These are phyloP conservation scores for Nyssa sinensis DNA, from an alignment of 148 eudicot species.

Conservation along the genomic window DNA sequence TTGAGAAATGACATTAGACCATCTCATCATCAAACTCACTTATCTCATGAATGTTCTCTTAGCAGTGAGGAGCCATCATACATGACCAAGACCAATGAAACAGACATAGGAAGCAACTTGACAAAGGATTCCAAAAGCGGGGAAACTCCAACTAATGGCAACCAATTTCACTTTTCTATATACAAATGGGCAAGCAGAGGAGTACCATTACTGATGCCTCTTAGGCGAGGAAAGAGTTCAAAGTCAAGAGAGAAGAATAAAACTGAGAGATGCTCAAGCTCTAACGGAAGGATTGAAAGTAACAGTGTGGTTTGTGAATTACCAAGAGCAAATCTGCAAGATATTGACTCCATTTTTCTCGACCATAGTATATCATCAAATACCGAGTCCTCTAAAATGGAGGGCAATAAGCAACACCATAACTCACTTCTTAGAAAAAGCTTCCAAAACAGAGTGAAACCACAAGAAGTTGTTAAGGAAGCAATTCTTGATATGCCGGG, in stretches of 20 bases:
- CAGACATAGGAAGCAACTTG: conserved; percentile 12
- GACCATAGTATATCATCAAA: conserved; percentile 17
- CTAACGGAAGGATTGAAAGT: conserved; percentile 16
- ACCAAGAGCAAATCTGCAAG: conserved; percentile 10
- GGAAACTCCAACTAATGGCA: conserved; percentile 26
- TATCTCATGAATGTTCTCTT: conserved; percentile 38
- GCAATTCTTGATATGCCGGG: conserved; percentile 5
- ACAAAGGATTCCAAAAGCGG: conserved; percentile 22
- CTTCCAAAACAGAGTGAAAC: conserved; percentile 7
- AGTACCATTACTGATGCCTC: conserved; percentile 52
- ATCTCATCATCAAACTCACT: conserved; percentile 39
- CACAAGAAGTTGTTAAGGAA: conserved; percentile 16
- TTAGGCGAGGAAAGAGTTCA: conserved; percentile 30
- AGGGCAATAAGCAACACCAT: conserved; percentile 16
- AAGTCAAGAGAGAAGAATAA: conserved; percentile 33
- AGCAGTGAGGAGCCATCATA: conserved; percentile 17
- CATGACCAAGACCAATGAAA: conserved; percentile 25
- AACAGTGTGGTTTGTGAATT: conserved; percentile 15
- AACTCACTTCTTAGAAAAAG: background rate
- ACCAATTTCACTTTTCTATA: conserved; percentile 83
- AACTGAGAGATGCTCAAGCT: conserved; percentile 25
- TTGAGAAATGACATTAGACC: conserved; percentile 11
- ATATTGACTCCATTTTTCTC: conserved; percentile 9
- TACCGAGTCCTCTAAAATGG: conserved; percentile 17
- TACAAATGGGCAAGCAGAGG: conserved; percentile 81